phyloP scores from a whole-genome alignment of 768 basidiomycete species.

The Lepiota brunneoincarnata region DNA sequence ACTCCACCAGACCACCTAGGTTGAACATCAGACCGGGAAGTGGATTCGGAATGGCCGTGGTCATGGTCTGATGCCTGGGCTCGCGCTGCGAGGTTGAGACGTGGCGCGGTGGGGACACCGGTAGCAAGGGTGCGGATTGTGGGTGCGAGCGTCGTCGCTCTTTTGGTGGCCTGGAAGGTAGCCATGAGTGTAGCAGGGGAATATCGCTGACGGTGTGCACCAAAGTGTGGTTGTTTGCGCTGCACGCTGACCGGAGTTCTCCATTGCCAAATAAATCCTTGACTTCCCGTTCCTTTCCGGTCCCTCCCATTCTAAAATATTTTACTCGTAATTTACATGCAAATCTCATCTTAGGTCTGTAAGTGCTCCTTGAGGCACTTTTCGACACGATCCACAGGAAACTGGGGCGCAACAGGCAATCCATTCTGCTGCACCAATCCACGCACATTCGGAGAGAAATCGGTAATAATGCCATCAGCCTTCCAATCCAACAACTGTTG shows the following conservation, averaged over 20 bases:
- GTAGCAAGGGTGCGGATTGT: slow-evolving; percentile 76
- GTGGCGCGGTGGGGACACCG: slow-evolving; percentile 76
- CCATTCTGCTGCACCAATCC: slow-evolving; percentile 54
- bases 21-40: slow-evolving; percentile 59
- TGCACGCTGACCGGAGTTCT: slow-evolving; percentile 31
- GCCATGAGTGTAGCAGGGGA: slow-evolving; percentile 48
- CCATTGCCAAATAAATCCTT: slow-evolving; percentile 22
- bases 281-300: slow-evolving; percentile 44
- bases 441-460: slow-evolving; percentile 63
- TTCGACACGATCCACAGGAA: slow-evolving; percentile 57
- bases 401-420: slow-evolving; percentile 50
- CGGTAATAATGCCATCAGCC: slow-evolving; percentile 78
- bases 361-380: slow-evolving; percentile 58
- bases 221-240: slow-evolving; percentile 20
- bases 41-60: slow-evolving; percentile 53
- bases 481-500: slow-evolving; percentile 60
- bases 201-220: slow-evolving; percentile 18
- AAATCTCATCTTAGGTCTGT: slow-evolving; percentile 18
- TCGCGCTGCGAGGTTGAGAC: slow-evolving; percentile 70
- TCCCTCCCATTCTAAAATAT: neutral
- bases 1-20: slow-evolving; percentile 61
- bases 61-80: slow-evolving; percentile 59
- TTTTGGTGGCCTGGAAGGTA: slow-evolving; percentile 73
- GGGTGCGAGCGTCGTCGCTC: slow-evolving; percentile 77
- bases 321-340: slow-evolving; percentile 3